Evolutionary conservation across 192 early-diverging fungal species (phyloP), one percentile per base, ranked within the genome.

Genomic region (Coemansia sp.): DNA sequence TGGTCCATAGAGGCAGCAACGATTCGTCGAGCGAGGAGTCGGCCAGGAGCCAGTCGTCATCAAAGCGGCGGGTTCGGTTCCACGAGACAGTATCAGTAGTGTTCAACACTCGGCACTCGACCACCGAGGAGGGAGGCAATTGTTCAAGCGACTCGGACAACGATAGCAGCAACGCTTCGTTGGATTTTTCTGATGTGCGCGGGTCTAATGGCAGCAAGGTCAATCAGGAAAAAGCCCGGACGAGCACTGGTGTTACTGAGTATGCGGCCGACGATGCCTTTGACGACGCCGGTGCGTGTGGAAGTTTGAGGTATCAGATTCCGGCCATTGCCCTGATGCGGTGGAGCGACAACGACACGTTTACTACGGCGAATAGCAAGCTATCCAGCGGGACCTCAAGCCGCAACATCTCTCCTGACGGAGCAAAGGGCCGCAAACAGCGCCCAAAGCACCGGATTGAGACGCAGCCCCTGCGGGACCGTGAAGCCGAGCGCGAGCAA

Each of bases 1-100:
- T 18, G 19, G 22, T 52, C 49, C 60, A 61, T 7, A 45, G 54
- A 10, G 48, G 24, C 0, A 50, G 16, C 24, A 71, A 41, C 61
- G 77, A 74, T 51, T 51, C 68, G 7, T 80, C 65, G 1, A 74
- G 77, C 19, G 77, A 80, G 19, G 56, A 48, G 1, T 80, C 77
- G 2, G 66, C 64, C 23, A 71, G 59, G 35, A 80, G 77, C 54
- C 77, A 74, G 53, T 66, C 77, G 48, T 80, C 77, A 11, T 80
- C 77, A 1, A 80, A 61, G 62, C 71, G 77, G 2, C 77, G 68
- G 27, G 77, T 80, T 22, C 54, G 77, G 41, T 80, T 80, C 61
- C 71, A 74, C 37, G 77, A 80, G 27, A 80, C 77, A 2, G 77
- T 80, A 38, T 74, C 77, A 1, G 77, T 80, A 5, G 77, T 80